Percentiles rank a stretch among this genome's conserved stretches.
These are phyloP conservation scores for Dryas drummondii DNA, from an alignment of 306 rosid species.

Conservation along the genomic window DNA sequence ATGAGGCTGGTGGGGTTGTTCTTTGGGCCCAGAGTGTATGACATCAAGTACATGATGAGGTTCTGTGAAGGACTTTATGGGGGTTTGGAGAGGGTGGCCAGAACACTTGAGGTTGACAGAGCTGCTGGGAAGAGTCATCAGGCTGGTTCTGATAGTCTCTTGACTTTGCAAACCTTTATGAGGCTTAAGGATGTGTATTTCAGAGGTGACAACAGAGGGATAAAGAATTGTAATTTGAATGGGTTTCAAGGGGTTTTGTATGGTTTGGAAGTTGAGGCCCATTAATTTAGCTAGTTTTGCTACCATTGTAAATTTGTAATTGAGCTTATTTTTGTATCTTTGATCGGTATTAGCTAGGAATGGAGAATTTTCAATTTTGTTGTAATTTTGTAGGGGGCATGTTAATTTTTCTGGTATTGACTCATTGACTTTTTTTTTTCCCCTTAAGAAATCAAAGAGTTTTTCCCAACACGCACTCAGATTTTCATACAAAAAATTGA, in stretches of 20 bases:
- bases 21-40: not conserved
- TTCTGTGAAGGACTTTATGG: not conserved
- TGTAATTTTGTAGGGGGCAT: too few species aligned
- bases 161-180: constrained; percentile 1
- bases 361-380: too few species aligned
- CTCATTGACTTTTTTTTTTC: too few species aligned
- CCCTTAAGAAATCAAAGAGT: too few species aligned
- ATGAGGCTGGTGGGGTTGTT: not conserved
- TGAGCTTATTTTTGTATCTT: not conserved
- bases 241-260: not conserved
- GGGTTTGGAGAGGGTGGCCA: constrained; percentile 7
- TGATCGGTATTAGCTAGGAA: too few species aligned
- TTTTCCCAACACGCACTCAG: too few species aligned
- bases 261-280: not conserved
- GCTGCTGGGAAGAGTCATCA: constrained; percentile 9
- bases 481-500: too few species aligned
- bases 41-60: constrained; percentile 1
- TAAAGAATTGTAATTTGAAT: not conserved
- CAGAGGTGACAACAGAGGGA: not conserved
- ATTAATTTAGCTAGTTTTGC: not conserved
- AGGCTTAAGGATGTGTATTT: not conserved
- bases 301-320: not conserved
- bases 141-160: constrained; percentile 14
- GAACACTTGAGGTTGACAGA: not conserved
- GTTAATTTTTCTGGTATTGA: too few species aligned